Base-by-base conservation (phyloP, 768 basidiomycete species). In the Mycena polygramma region DNA sequence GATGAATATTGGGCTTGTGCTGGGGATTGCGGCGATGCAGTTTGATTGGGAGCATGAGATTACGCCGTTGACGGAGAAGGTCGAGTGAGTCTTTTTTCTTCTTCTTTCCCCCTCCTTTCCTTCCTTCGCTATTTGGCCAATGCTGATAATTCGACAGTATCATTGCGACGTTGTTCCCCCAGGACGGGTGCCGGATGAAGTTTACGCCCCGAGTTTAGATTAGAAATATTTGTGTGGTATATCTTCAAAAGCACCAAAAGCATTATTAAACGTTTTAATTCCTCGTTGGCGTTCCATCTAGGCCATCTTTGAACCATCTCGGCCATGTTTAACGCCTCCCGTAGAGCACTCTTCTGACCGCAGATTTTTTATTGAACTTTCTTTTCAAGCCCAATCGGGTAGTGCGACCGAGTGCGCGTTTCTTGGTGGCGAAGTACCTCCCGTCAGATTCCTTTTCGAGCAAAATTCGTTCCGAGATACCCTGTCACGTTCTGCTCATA, bases 121-220 rank as follows among this genome's bases (percentile, higher is more conserved):
- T 75, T 19, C 41, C 48, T 72, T 30, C 30, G 30, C 6, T 30
- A 30, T 30, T 2, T 30, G 30, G 39, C 52, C 4, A 57, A 11
- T 66, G 22, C 61, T 69, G 39, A 48, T 51, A 51, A 20, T 39
- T 43, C 36, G 41, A 26, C 57, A 95, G 94, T 58, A 95, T 98
- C 72, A 95, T 98, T 74, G 94, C 97, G n/a, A 98, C 96, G 24
- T 82, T 99, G 51, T 99, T 99, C 90, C 98, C 98, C 14, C 92
- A 94, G 80, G 97, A 98, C 76, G 95, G 94, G 51, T 95, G 95
- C 75, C 81, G 88, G 67, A 86, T 98, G 71, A 94, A 90, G 77
- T 88, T 97, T 74, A 86, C 88, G 2, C 92, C 94, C 37, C 89
- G 92, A 37, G 53, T 60, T 51, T 72, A 72, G 71, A 68, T 54